phyloP scores from a whole-genome alignment of 2,329 filamentous ascomycete genomes.

The Thermothelomyces thermophilus region DNA sequence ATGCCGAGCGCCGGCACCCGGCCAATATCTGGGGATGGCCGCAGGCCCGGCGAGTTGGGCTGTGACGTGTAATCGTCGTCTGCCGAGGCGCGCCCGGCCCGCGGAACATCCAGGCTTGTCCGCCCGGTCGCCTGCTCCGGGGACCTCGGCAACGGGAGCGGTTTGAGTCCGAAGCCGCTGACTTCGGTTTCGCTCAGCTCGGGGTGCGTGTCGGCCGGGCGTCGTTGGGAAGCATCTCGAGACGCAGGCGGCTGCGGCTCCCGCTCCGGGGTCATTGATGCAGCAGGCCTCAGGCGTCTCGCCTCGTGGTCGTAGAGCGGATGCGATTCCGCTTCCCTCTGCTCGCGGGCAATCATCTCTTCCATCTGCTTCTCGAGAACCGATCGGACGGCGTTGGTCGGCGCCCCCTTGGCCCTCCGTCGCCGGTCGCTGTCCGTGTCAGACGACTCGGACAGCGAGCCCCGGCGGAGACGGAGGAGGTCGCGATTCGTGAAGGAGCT shows the following conservation, averaged over 20 bases:
- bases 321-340: constrained; percentile 36
- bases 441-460: constrained; percentile 55
- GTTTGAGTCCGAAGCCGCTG: constrained; percentile 17
- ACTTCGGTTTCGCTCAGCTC: constrained; percentile 38
- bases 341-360: constrained; percentile 52
- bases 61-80: constrained; percentile 42
- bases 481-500: constrained; percentile 46
- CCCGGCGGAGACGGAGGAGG: constrained; percentile 45
- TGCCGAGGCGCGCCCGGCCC: constrained; percentile 34
- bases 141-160: constrained; percentile 10
- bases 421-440: constrained; percentile 47
- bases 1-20: constrained; percentile 54
- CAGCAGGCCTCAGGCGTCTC: constrained; percentile 30
- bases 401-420: constrained; percentile 38
- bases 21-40: constrained; percentile 37
- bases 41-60: constrained; percentile 48
- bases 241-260: constrained; percentile 22
- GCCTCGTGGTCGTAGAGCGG: constrained; percentile 28
- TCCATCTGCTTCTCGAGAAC: constrained; percentile 56
- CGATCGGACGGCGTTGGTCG: constrained; percentile 44
- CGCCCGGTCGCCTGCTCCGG: constrained; percentile 32
- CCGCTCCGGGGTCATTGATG: constrained; percentile 31
- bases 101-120: constrained; percentile 46
- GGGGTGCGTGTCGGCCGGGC: constrained; percentile 34
- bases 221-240: constrained; percentile 29